phyloP scores from a whole-genome alignment of 192 early-diverging fungal genomes.

The Coemansia sp. region DNA sequence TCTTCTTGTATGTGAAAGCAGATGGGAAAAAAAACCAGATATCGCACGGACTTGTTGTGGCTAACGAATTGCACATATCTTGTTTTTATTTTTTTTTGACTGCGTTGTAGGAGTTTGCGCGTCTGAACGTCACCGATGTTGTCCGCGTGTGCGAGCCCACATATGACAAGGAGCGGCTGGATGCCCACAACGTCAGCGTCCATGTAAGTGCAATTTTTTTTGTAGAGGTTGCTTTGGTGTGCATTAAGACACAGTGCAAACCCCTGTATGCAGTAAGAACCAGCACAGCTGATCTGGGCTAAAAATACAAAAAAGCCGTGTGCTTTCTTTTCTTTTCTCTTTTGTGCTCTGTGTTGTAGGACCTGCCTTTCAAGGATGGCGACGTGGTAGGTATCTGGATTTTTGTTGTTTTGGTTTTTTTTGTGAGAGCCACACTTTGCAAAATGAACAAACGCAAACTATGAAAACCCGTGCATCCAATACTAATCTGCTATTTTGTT shows the following conservation, averaged over 20 bases:
- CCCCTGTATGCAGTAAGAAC: neutral
- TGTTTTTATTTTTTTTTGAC: conserved; percentile 9
- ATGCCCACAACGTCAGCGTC: conserved; percentile 66
- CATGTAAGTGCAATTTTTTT: conserved; percentile 51
- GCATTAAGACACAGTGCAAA: neutral
- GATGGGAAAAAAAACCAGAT: too few species aligned
- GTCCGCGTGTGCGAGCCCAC: conserved; percentile 92
- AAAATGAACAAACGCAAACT: too few species aligned
- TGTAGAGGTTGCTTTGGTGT: too few species aligned
- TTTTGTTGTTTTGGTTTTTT: too few species aligned
- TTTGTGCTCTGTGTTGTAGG: conserved; percentile 21
- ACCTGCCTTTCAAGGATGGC: conserved; percentile 89
- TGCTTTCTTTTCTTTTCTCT: neutral
- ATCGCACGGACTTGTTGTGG: too few species aligned
- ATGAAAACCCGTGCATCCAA: neutral
- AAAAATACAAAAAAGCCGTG: neutral
- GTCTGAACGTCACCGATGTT: conserved; percentile 77
- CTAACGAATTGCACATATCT: too few species aligned
- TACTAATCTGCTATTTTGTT: conserved; percentile 4
- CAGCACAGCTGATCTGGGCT: neutral
- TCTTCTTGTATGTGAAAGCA: too few species aligned
- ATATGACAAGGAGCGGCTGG: conserved; percentile 64
- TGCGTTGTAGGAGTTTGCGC: conserved; percentile 60
- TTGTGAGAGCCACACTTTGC: too few species aligned
- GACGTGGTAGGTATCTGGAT: conserved; percentile 59